These are phyloP conservation scores for Cyphellophora attinorum DNA, from an alignment of 2,329 filamentous ascomycete genomes.

Conservation along the genomic window DNA sequence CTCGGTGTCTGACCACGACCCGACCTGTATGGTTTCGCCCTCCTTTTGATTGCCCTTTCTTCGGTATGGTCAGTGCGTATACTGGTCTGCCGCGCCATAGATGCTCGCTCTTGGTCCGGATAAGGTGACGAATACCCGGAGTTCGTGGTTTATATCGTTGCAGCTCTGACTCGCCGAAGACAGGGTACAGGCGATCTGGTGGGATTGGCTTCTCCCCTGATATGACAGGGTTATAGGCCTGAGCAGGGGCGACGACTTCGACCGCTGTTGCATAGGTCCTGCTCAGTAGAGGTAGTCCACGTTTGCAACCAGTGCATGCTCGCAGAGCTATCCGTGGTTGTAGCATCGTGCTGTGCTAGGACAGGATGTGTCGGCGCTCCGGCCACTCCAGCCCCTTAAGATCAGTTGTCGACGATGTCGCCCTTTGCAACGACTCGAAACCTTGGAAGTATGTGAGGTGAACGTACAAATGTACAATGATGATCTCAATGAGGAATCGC, in stretches of 20 bases:
- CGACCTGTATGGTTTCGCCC: constrained; percentile 80
- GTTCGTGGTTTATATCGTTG: constrained; percentile 90
- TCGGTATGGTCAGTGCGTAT: constrained; percentile 74
- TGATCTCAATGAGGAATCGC: too few species aligned
- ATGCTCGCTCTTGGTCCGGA: constrained; percentile 89
- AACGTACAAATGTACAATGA: too few species aligned
- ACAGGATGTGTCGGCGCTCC: too few species aligned
- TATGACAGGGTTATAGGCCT: constrained; percentile 38
- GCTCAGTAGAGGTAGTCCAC: constrained; percentile 6
- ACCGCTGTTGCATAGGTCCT: constrained; percentile 17
- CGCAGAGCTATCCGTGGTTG: constrained; percentile 53
- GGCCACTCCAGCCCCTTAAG: too few species aligned
- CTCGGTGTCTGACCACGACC: constrained; percentile 82
- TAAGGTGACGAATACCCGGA: constrained; percentile 83
- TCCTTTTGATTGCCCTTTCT: constrained; percentile 87
- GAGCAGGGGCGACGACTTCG: constrained; percentile 34
- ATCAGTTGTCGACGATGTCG: too few species aligned
- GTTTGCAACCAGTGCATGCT: constrained; percentile 11
- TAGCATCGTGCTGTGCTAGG: constrained; percentile 41
- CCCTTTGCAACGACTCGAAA: too few species aligned
- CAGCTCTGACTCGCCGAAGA: constrained; percentile 42
- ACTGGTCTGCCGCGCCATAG: constrained; percentile 88
- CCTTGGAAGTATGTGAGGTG: too few species aligned
- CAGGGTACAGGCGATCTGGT: constrained; percentile 13
- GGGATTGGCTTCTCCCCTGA: constrained; percentile 5